Percentiles rank a stretch among this genome's conserved stretches.
phyloP scores from a whole-genome alignment of 2,329 filamentous ascomycete genomes.

The Aureobasidium uvarum region DNA sequence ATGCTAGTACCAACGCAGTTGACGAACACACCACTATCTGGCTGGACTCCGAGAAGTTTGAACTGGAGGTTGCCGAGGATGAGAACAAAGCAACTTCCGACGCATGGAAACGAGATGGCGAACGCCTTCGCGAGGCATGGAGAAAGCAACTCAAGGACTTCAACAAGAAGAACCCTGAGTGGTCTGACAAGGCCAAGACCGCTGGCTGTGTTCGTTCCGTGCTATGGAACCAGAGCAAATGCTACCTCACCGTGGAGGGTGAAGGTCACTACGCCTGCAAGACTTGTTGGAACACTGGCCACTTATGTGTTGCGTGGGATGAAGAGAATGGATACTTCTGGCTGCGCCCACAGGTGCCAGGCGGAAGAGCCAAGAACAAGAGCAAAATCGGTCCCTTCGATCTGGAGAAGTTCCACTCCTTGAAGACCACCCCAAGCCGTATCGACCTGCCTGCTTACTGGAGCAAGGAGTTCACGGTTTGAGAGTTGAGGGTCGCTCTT shows the following conservation, averaged over 20 bases:
- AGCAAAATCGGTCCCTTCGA: background rate
- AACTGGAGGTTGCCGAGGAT: background rate
- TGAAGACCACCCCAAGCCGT: background rate
- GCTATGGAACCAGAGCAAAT: background rate
- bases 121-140: background rate
- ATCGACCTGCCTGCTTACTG: conserved; percentile 6
- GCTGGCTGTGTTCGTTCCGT: conserved; percentile 12
- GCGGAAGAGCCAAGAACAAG: conserved; percentile 2
- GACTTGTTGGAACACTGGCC: conserved; percentile 20
- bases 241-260: background rate
- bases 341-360: conserved; percentile 3
- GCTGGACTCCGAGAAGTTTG: background rate
- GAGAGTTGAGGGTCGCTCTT: background rate
- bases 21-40: background rate
- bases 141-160: conserved; percentile 6
- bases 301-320: conserved; percentile 8
- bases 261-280: background rate
- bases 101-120: background rate
- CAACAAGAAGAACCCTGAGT: conserved; percentile 16
- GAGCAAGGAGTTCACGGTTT: background rate
- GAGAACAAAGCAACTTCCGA: background rate
- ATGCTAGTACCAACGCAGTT: background rate
- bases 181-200: background rate
- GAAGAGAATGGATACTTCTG: background rate
- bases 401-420: conserved; percentile 5